Evolutionary conservation across 2,329 filamentous ascomycete species (phyloP).

Genomic region (Phoma sp.): DNA sequence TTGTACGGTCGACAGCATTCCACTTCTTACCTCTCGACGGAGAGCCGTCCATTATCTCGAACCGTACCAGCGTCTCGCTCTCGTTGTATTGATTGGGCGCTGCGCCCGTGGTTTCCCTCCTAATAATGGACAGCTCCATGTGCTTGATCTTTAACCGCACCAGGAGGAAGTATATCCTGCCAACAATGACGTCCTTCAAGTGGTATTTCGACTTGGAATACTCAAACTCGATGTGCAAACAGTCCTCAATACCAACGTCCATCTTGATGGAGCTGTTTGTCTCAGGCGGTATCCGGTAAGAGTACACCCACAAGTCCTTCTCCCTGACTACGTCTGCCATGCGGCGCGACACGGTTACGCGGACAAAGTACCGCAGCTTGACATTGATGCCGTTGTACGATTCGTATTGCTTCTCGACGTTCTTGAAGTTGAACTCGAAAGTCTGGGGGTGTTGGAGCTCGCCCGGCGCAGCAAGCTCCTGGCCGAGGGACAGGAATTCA

Average conservation of each 20-base stretch:
- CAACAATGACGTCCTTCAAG: slow-evolving; percentile 98
- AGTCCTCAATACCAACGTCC: slow-evolving; percentile 99
- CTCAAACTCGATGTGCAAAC: slow-evolving; percentile 98
- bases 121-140: slow-evolving; percentile 98
- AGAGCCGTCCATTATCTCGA: slow-evolving; percentile 99
- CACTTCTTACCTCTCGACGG: slow-evolving; percentile 77
- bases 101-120: slow-evolving; percentile 92
- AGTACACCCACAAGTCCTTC: slow-evolving; percentile 99
- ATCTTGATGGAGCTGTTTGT: slow-evolving; percentile 99
- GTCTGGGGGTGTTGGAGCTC: slow-evolving; percentile 99
- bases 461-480: slow-evolving; percentile 94
- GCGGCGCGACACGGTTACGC: slow-evolving; percentile 92
- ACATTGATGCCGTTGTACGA: slow-evolving; percentile 99
- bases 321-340: slow-evolving; percentile 99
- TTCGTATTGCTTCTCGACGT: slow-evolving; percentile 99
- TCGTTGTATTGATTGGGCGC: slow-evolving; percentile 99
- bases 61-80: slow-evolving; percentile 95
- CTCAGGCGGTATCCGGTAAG: slow-evolving; percentile 96
- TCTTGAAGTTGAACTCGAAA: slow-evolving; percentile 99
- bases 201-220: slow-evolving; percentile 99
- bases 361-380: slow-evolving; percentile 96
- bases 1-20: not conserved
- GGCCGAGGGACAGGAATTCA: slow-evolving; percentile 95
- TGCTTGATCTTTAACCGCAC: slow-evolving; percentile 99
- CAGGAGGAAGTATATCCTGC: slow-evolving; percentile 96